These are phyloP conservation scores for Tricladium varicosporioides DNA, from an alignment of 2,329 filamentous ascomycete genomes.

Conservation along the genomic window DNA sequence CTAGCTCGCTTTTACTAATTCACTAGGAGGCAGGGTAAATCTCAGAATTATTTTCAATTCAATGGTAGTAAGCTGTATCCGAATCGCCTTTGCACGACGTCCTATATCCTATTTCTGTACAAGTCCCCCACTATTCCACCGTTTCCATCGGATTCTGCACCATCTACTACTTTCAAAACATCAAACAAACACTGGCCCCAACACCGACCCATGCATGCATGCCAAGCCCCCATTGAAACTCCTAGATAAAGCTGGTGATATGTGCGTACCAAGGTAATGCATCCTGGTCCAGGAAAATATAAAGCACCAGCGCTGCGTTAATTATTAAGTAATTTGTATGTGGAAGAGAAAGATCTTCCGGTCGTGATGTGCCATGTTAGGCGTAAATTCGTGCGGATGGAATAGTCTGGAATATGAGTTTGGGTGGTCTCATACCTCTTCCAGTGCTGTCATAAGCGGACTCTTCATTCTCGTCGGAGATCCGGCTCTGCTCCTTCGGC, in stretches of 20 bases:
- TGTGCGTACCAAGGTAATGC: too few relatives aligned
- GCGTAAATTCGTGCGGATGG: background rate
- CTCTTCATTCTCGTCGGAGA: constrained; percentile 54
- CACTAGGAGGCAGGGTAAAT: too few relatives aligned
- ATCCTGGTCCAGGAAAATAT: constrained; percentile 3
- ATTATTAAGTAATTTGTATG: constrained; percentile 12
- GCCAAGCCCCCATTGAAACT: background rate
- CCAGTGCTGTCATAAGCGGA: constrained; percentile 50
- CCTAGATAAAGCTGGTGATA: too few relatives aligned
- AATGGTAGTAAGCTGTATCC: too few relatives aligned
- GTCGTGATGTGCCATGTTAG: background rate
- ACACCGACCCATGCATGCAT: background rate
- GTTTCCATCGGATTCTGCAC: too few relatives aligned
- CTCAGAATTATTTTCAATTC: too few relatives aligned
- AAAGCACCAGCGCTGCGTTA: constrained; percentile 19
- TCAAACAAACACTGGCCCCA: too few relatives aligned
- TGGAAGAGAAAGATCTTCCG: background rate
- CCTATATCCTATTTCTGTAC: too few relatives aligned
- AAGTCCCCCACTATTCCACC: too few relatives aligned
- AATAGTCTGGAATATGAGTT: background rate
- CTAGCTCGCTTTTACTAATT: too few relatives aligned
- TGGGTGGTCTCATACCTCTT: constrained; percentile 35
- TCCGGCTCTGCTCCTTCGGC: constrained; percentile 45
- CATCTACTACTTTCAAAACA: too few relatives aligned
- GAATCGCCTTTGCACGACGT: too few relatives aligned